Percentiles rank a stretch among this genome's conserved stretches.
These are phyloP conservation scores for Cucumis melo DNA, from an alignment of 306 rosid species.

Conservation along the genomic window DNA sequence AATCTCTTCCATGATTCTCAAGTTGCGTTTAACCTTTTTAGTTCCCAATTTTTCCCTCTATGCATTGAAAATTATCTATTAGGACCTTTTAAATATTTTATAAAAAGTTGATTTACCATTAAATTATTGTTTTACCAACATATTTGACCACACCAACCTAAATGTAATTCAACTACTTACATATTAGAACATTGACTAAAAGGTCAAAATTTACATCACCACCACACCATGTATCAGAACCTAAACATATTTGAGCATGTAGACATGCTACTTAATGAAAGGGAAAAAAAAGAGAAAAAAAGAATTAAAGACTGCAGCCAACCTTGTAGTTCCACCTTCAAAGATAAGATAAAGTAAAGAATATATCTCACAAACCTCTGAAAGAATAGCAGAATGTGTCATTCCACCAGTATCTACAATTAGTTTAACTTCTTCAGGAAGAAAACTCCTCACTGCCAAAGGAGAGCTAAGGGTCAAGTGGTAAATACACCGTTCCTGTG, in stretches of 20 bases:
- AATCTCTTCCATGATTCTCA: not conserved
- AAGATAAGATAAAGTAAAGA: not conserved
- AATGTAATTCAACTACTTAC: not conserved
- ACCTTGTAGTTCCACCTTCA: not conserved
- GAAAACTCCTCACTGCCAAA: conserved; percentile 56
- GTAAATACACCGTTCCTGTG: conserved; percentile 47
- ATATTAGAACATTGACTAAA: not conserved
- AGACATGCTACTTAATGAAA: not conserved
- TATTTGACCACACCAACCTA: not conserved
- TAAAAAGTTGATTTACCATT: not conserved
- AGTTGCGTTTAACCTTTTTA: not conserved
- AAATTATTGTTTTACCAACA: not conserved
- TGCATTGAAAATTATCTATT: not conserved
- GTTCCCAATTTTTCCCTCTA: not conserved
- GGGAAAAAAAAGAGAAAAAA: not conserved
- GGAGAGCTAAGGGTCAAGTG: conserved; percentile 70
- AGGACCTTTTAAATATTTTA: not conserved
- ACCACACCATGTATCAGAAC: not conserved
- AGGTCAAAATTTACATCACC: not conserved
- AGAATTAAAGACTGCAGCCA: not conserved
- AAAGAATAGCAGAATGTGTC: conserved; percentile 36
- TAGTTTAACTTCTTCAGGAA: conserved; percentile 56
- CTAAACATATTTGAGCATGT: not conserved
- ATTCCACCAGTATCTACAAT: conserved; percentile 67
- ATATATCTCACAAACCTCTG: conserved; percentile 57